Evolutionary conservation across 2,329 filamentous ascomycete species (phyloP).

Genomic region (Claviceps fusiformis): DNA sequence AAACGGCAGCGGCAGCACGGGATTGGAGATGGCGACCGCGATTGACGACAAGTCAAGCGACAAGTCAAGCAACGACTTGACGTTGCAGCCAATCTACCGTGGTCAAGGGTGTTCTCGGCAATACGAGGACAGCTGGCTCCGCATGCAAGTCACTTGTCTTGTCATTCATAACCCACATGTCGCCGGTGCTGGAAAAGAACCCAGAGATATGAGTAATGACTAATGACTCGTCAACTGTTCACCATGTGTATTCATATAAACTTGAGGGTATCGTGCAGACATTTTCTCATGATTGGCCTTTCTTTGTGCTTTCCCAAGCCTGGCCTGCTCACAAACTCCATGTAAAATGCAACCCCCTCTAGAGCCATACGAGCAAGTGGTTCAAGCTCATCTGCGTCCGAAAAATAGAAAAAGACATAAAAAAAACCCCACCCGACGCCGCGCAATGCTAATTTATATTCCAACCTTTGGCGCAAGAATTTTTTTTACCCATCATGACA

Average conservation of each 20-base stretch:
- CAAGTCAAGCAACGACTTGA: too few species aligned
- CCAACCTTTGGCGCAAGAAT: background rate
- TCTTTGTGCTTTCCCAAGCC: background rate
- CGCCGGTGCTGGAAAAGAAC: background rate
- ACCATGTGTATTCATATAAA: background rate
- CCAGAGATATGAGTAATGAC: background rate
- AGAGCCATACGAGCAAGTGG: background rate
- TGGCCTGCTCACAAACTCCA: background rate
- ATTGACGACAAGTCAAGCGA: too few species aligned
- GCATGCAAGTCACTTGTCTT: background rate
- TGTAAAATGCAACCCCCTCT: background rate
- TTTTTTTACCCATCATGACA: too few species aligned
- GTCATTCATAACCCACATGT: background rate
- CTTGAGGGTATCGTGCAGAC: background rate
- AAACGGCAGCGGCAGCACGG: too few species aligned
- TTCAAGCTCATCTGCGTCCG: background rate
- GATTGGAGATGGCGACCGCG: too few species aligned
- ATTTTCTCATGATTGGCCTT: background rate
- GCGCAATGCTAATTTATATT: background rate
- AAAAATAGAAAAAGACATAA: background rate
- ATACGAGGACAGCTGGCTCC: too few species aligned
- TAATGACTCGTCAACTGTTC: background rate
- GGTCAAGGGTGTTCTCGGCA: too few species aligned
- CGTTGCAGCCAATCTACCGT: too few species aligned
- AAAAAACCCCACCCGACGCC: background rate